Conservation (phyloP, 345 rosid genomes). For the Eucalyptus cladocalyx region DNA sequence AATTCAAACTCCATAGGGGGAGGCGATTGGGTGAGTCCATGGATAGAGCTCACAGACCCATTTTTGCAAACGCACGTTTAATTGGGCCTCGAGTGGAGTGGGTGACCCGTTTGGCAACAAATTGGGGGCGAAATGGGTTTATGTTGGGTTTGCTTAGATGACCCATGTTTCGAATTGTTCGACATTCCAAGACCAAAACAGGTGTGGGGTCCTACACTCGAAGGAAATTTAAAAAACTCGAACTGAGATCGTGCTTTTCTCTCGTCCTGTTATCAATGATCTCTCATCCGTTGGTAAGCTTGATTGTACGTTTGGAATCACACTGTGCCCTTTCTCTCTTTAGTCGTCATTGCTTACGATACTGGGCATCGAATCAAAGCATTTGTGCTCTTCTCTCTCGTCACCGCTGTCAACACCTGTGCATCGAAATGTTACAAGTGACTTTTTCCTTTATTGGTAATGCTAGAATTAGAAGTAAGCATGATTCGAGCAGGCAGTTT, state of each 20-base stretch:
- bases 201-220: background rate
- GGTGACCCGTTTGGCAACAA: background rate
- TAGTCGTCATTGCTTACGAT: background rate
- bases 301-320: background rate
- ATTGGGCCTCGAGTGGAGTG: background rate
- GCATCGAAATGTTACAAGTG: background rate
- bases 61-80: background rate
- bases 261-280: background rate
- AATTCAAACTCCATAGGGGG: background rate
- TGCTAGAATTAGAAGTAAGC: background rate
- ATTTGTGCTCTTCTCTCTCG: background rate
- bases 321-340: background rate
- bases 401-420: background rate
- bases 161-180: background rate
- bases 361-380: background rate
- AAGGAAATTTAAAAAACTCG: background rate
- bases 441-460: background rate
- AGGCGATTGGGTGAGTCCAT: background rate
- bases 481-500: rapidly evolving
- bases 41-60: background rate
- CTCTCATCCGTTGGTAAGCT: background rate
- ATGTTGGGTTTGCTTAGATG: background rate
- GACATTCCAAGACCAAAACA: background rate
- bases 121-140: background rate
- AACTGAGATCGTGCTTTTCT: background rate